Base-by-base conservation (phyloP, 2,329 filamentous ascomycete species). In the Parascedosporium putredinis region DNA sequence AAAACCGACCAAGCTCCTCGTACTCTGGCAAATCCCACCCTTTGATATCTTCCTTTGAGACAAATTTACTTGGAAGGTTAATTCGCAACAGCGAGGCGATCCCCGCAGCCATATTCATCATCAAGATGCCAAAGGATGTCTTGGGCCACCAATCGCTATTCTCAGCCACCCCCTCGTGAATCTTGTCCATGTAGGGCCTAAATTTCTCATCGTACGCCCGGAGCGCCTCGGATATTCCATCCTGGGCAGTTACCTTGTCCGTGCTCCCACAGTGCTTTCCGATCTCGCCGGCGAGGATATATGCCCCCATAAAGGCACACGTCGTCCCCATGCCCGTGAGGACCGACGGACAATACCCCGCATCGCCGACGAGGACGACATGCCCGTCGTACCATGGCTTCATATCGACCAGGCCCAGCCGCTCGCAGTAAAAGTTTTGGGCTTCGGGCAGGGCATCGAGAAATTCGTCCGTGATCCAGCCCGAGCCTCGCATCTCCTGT, bases 231-330 rank as follows among this genome's bases (percentile, higher is more conserved):
- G 53, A 48, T 2, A 70, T 55, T 10, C 59, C 54, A 6, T 48
- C 43, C 2, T 42, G 5, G 7, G 4, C 14, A 7, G 18, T 16
- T 22, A 4, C 16, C 16, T 24, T 23, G 62, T 64, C 5, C 66
- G 2, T 59, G 2, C 62, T n/a, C 3, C 59, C 14, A 8, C 54
- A 54, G 31, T 64, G 58, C 27, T 58, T 58, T 22, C 59, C 58
- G 12, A 76, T 60, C 60, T 78, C 77, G 2, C 78, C 78, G 0
- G 77, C 78, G 3, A 83, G 64, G 2, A 79, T 60, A 56, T 81
- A 82, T 0, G 75, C 74, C 0, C 71, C 71, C 0, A 74, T 57
- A 0, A 81, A 56, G 0, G 70, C 69, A 0, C 65, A 55, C 2
- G 70, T 72, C 0, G 74, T 78, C 0, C 77, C 76, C 63, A 73